A percentile compares a stretch with the other conserved stretches of the same genome.
phyloP scores from a whole-genome alignment of 2,329 filamentous ascomycete genomes.

The Cercospora sp. region DNA sequence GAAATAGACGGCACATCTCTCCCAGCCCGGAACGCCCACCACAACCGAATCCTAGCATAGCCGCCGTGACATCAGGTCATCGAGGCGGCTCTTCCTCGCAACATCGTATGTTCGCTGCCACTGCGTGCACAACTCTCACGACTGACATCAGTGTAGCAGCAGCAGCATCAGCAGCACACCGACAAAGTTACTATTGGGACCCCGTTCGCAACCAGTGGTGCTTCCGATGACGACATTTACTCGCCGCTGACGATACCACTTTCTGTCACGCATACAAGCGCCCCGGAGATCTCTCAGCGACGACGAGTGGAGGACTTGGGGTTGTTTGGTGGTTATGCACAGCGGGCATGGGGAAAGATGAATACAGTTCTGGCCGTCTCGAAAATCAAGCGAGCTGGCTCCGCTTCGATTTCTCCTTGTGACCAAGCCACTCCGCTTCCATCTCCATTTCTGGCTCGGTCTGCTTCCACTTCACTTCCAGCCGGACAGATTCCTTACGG shows the following conservation, averaged over 20 bases:
- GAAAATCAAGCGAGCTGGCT: slow-evolving; percentile 2
- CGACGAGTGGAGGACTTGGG: background rate
- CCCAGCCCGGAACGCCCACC: slow-evolving; percentile 25
- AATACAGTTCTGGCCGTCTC: background rate
- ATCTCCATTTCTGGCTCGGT: background rate
- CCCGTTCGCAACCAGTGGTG: slow-evolving; percentile 34
- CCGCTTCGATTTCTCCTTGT: background rate
- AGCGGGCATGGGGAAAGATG: background rate
- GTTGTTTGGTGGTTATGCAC: background rate
- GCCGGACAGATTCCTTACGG: background rate
- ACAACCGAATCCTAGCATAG: slow-evolving; percentile 19
- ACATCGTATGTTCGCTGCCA: slow-evolving; percentile 11
- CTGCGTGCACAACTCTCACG: slow-evolving; percentile 3
- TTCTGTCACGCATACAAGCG: background rate
- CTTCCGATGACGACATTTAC: slow-evolving; percentile 18
- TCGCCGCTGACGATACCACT: background rate
- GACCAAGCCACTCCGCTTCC: background rate
- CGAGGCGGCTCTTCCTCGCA: slow-evolving; percentile 5
- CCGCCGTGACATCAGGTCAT: slow-evolving; percentile 10
- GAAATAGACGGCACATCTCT: slow-evolving; percentile 30
- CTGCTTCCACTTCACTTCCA: background rate
- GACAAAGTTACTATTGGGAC: slow-evolving; percentile 37
- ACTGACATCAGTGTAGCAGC: slow-evolving; percentile 4
- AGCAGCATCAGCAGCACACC: slow-evolving; percentile 9
- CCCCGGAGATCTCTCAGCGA: background rate